phyloP scores from a whole-genome alignment of 495 filamentous ascomycete genomes.

The Physcia stellaris region DNA sequence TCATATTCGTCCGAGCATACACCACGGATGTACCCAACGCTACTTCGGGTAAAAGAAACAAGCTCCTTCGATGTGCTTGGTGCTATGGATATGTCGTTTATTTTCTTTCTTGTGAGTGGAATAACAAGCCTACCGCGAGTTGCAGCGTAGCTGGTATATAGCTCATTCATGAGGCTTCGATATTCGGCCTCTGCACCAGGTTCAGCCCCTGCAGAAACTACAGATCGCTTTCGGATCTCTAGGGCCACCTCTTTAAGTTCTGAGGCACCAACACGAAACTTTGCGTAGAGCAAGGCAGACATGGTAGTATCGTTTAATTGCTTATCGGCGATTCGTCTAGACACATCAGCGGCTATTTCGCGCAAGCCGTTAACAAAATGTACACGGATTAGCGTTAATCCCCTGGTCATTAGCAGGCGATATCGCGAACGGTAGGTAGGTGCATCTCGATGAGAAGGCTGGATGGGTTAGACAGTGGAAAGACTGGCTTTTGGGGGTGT shows the following conservation, averaged over 20 bases:
- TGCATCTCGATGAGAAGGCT: constrained; percentile 75
- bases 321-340: constrained; percentile 53
- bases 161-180: constrained; percentile 50
- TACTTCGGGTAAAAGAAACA: constrained; percentile 52
- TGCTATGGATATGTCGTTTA: constrained; percentile 48
- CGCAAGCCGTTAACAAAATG: constrained; percentile 62
- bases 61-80: constrained; percentile 56
- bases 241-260: constrained; percentile 52
- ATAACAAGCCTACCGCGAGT: constrained; percentile 44
- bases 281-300: constrained; percentile 64
- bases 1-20: constrained; percentile 64
- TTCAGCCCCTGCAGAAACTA: constrained; percentile 44
- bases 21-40: constrained; percentile 55
- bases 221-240: constrained; percentile 55
- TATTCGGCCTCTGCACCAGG: constrained; percentile 53
- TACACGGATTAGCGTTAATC: constrained; percentile 70
- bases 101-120: constrained; percentile 47
- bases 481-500: neutral
- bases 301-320: constrained; percentile 65
- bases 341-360: constrained; percentile 56
- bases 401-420: constrained; percentile 54
- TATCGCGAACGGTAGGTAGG: constrained; percentile 66
- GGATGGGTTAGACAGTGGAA: neutral
- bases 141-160: constrained; percentile 50
- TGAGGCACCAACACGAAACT: constrained; percentile 56